Conservation (phyloP, 192 early-diverging fungal genomes). For the Umbelopsis vinacea region DNA sequence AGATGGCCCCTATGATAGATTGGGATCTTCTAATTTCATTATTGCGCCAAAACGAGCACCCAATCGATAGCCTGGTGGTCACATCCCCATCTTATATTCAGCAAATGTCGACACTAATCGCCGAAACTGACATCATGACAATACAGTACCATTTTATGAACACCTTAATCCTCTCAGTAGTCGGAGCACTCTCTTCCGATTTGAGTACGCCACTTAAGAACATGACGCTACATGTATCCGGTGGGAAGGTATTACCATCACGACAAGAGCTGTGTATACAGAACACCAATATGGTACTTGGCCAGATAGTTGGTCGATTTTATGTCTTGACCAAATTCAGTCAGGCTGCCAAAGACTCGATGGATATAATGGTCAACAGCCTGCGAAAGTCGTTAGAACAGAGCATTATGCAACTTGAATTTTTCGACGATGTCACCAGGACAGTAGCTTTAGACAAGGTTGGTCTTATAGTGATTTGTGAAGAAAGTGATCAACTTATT, state of each 20-base stretch:
- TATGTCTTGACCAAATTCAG: background rate
- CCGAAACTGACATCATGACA: constrained; percentile 35
- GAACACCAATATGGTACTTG: constrained; percentile 21
- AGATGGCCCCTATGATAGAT: constrained; percentile 43
- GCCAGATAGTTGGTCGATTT: background rate
- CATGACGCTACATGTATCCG: background rate
- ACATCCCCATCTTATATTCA: constrained; percentile 49
- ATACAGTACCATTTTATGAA: constrained; percentile 52
- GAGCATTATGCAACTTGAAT: constrained; percentile 53
- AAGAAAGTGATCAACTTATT: background rate
- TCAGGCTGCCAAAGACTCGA: constrained; percentile 42
- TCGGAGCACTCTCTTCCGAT: background rate
- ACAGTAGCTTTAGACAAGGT: background rate
- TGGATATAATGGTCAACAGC: constrained; percentile 40
- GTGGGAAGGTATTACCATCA: constrained; percentile 20
- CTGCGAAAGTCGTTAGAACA: constrained; percentile 48
- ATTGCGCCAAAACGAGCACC: background rate
- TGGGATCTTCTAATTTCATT: constrained; percentile 43
- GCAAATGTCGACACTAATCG: constrained; percentile 43
- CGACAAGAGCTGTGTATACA: constrained; percentile 47
- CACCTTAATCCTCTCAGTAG: background rate
- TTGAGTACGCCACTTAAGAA: background rate
- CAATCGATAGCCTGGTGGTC: constrained; percentile 47
- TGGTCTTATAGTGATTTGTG: constrained; percentile 38
- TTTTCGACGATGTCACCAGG: background rate